Evolutionary conservation across 1,139 yeast genomes (phyloP).

Genomic region (Sugiyamaella grinbergsii): DNA sequence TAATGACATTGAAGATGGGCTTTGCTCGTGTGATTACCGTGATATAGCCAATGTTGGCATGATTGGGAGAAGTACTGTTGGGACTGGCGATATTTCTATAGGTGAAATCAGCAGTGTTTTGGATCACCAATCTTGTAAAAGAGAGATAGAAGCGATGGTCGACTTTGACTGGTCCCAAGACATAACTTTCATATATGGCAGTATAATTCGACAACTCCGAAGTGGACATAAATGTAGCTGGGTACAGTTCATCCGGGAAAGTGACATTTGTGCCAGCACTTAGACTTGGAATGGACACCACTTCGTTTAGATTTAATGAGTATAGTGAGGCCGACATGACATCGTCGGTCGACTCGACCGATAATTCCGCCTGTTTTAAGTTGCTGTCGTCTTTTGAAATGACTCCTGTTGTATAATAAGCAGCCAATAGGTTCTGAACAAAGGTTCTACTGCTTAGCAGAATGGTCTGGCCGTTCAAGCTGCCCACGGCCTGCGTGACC

Average conservation of each 20-base stretch:
- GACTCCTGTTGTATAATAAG: slow-evolving; percentile 34
- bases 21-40: slow-evolving; percentile 66
- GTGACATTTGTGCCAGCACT: slow-evolving; percentile 16
- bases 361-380: slow-evolving; percentile 28
- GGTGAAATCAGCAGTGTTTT: slow-evolving; percentile 34
- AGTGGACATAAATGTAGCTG: slow-evolving; percentile 24
- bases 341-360: slow-evolving; percentile 35
- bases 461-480: slow-evolving; percentile 60
- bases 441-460: slow-evolving; percentile 36
- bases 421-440: slow-evolving; percentile 36
- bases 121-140: slow-evolving; percentile 32
- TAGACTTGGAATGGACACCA: slow-evolving; percentile 23
- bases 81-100: slow-evolving; percentile 13
- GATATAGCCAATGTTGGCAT: slow-evolving; percentile 64
- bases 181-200: slow-evolving; percentile 24
- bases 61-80: slow-evolving; percentile 14
- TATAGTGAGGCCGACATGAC: slow-evolving; percentile 34
- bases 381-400: slow-evolving; percentile 25
- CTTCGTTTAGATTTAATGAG: slow-evolving; percentile 25
- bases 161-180: slow-evolving; percentile 32
- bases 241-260: slow-evolving; percentile 31
- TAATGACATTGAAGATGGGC: slow-evolving; percentile 50
- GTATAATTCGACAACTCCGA: slow-evolving; percentile 22
- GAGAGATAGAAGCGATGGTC: slow-evolving; percentile 29
- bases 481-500: slow-evolving; percentile 64